Conservation (phyloP, 306 rosid genomes). For the Cicer bijugum region DNA sequence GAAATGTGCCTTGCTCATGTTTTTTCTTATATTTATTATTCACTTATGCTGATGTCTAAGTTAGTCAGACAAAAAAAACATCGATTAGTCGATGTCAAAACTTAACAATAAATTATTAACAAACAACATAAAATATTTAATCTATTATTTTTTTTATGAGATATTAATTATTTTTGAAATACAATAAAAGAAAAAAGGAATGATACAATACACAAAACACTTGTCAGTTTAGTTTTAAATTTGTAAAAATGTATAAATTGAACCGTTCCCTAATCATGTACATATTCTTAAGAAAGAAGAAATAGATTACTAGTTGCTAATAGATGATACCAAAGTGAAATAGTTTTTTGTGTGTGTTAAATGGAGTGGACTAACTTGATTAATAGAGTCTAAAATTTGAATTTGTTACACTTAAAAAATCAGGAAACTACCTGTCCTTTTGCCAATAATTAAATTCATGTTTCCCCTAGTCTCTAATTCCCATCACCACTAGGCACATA, state of each 20-base stretch:
- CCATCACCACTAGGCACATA: conserved; percentile 55
- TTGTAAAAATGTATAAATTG: conserved; percentile 1
- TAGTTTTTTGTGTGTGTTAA: background rate
- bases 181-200: background rate
- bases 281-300: conserved; percentile 14
- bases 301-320: conserved; percentile 12
- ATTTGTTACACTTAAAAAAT: background rate
- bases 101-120: too few relatives aligned
- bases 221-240: background rate
- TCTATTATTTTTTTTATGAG: too few relatives aligned
- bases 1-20: too few relatives aligned
- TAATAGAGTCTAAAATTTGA: too few relatives aligned
- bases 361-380: too few relatives aligned
- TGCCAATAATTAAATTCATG: conserved; percentile 67
- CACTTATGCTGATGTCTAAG: too few relatives aligned
- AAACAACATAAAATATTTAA: too few relatives aligned
- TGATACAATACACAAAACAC: background rate
- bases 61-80: too few relatives aligned
- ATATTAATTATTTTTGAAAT: too few relatives aligned
- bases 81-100: too few relatives aligned
- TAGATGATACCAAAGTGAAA: conserved; percentile 17
- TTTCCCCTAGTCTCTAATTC: conserved; percentile 56
- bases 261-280: background rate
- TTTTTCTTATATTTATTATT: too few relatives aligned
- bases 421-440: conserved; percentile 42